Evolutionary conservation across 768 basidiomycete genomes (phyloP).

Genomic region (Crepidotus variabilis): DNA sequence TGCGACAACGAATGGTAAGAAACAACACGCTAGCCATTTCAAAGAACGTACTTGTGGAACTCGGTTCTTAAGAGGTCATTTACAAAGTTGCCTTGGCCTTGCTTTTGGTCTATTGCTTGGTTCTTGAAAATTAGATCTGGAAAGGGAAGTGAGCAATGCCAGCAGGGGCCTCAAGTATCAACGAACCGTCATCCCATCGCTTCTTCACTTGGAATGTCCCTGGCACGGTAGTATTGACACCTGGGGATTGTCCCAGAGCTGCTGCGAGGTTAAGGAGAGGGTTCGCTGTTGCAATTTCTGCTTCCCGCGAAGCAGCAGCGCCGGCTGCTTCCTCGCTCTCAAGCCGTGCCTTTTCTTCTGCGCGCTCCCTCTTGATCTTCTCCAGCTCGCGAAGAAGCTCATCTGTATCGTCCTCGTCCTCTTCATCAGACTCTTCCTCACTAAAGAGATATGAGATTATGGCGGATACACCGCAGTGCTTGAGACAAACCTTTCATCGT

Average conservation of each 20-base stretch:
- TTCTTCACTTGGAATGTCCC: constrained; percentile 90
- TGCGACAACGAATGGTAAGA: constrained; percentile 22
- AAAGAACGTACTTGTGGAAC: constrained; percentile 75
- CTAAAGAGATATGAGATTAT: constrained; percentile 19
- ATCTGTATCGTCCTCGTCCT: constrained; percentile 87
- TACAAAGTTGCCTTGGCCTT: constrained; percentile 77
- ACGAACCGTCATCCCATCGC: constrained; percentile 89
- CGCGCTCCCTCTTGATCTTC: constrained; percentile 95
- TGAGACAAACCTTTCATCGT: constrained; percentile 42
- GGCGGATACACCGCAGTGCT: neutral
- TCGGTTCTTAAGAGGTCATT: constrained; percentile 94
- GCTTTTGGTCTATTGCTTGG: constrained; percentile 75
- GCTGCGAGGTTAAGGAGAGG: constrained; percentile 89
- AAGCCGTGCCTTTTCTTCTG: constrained; percentile 83
- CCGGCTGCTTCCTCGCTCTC: constrained; percentile 72
- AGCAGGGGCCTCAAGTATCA: constrained; percentile 17
- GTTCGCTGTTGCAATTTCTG: constrained; percentile 82
- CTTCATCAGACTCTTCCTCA: constrained; percentile 50
- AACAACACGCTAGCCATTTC: neutral
- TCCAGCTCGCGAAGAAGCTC: constrained; percentile 95
- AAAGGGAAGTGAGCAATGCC: neutral
- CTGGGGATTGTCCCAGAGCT: constrained; percentile 70
- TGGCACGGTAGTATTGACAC: constrained; percentile 68
- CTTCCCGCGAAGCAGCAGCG: constrained; percentile 62
- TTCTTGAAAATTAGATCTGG: constrained; percentile 98